Conservation (phyloP, 192 early-diverging fungal genomes). For the Pecoramyces ruminantium region DNA sequence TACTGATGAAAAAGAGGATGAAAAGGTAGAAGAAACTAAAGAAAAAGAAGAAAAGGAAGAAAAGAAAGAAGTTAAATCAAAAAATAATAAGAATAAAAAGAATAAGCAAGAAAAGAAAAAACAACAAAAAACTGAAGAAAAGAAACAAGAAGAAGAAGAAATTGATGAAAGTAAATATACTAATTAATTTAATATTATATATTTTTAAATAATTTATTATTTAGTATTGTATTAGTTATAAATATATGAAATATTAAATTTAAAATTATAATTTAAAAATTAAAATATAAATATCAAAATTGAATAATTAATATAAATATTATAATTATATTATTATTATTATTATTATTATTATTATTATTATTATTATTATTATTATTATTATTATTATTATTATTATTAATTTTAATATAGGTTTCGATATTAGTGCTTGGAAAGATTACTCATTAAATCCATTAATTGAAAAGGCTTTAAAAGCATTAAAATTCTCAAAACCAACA, state of each 20-base stretch:
- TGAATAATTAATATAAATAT: no score
- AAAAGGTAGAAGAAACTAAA: conserved; percentile 5
- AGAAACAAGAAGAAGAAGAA: conserved; percentile 4
- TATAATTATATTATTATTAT: neutral
- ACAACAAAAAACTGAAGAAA: neutral
- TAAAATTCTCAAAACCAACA: conserved; percentile 61
- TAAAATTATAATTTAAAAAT: no score
- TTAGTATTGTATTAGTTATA: no score
- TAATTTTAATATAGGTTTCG: conserved; percentile 20
- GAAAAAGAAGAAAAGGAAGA: conserved; percentile 3
- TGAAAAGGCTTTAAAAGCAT: conserved; percentile 46
- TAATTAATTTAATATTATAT: no score
- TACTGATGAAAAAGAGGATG: conserved; percentile 4
- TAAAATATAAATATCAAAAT: no score
- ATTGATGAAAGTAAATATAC: neutral
- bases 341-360: conserved; percentile 1
- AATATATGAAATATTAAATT: no score
- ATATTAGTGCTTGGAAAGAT: conserved; percentile 53
- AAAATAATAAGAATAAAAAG: neutral
- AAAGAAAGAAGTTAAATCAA: conserved; percentile 8
- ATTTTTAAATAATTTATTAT: no score
- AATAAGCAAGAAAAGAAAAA: neutral
- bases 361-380: neutral
- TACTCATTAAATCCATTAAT: conserved; percentile 38
- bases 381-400: neutral